Evolutionary conservation across 345 rosid genomes (phyloP), one percentile per base, ranked within the genome.

Genomic region (Erucastrum elatum): DNA sequence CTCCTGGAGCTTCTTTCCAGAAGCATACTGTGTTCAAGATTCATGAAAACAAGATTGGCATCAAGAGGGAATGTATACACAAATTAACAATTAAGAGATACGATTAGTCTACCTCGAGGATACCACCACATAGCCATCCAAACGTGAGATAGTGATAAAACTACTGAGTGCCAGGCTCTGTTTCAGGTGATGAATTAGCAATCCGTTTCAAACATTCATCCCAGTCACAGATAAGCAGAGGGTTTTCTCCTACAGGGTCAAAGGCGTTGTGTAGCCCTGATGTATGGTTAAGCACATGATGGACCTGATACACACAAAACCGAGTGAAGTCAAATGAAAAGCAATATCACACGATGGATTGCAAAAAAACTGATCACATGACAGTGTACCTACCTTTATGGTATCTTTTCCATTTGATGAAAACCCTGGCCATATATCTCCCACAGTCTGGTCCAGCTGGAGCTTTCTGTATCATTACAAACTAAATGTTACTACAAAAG

Each of bases 91-190:
- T 21, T 46, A 68, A 74, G 51, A n/a, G 44, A 33, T 77, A 70
- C 34, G 26, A 26, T 6, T 70, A 35, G 30, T 44, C 51, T 92
- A 91, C 98, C 98, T 94, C 98, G n/a, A 90, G 84, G 67, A 94
- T 89, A 82, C 98, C 98, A 80, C 98, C 98, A 69, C 98, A 94
- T 6, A 92, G 87, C 91, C 92, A 94, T 51, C 98, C 98, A 76
- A 86, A 92, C 44, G 98, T 84, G 34, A 91, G 82, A 85, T 87
- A 92, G 78, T 91, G 98, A 83, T 94, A 94, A 30, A 79, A 74
- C 84, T 94, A 97, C 87, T 76, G 76, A 80, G 65, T 85, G 46
- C 98, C 98, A 73, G 98, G 93, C 80, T 85, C 90, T 72, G 91
- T 89, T 81, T 92, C 98, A 41, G 94, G 93, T 75, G 71, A 78